Percentiles rank a stretch among this genome's conserved stretches.
phyloP scores from a whole-genome alignment of 345 rosid species.

The Erucastrum elatum region DNA sequence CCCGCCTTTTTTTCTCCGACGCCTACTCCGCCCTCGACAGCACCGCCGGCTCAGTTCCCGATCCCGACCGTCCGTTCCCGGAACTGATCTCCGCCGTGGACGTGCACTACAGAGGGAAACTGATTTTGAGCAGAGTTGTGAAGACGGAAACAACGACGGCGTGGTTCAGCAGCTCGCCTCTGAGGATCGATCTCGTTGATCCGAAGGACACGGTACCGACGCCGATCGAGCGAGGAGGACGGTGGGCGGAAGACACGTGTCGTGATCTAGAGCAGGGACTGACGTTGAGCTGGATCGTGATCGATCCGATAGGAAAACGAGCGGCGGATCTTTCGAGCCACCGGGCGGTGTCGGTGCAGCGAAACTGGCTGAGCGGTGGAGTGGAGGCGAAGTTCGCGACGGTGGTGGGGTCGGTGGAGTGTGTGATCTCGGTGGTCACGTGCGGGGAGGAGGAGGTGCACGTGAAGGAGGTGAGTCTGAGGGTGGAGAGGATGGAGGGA shows the following conservation, averaged over 20 bases:
- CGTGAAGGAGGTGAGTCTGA: slow-evolving; percentile 69
- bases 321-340: slow-evolving; percentile 69
- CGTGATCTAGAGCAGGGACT: slow-evolving; percentile 44
- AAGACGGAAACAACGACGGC: slow-evolving; percentile 62
- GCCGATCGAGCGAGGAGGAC: slow-evolving; percentile 44
- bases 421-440: slow-evolving; percentile 56
- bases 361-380: slow-evolving; percentile 80
- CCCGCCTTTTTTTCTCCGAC: slow-evolving; percentile 73
- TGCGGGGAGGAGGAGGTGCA: slow-evolving; percentile 65
- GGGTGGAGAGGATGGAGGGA: slow-evolving; percentile 74
- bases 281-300: slow-evolving; percentile 71
- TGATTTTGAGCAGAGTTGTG: slow-evolving; percentile 50
- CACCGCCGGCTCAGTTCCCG: slow-evolving; percentile 10
- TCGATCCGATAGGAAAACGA: slow-evolving; percentile 54
- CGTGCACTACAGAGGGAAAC: slow-evolving; percentile 44
- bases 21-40: slow-evolving; percentile 37
- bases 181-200: slow-evolving; percentile 66
- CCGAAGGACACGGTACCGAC: slow-evolving; percentile 62
- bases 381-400: slow-evolving; percentile 55
- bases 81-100: slow-evolving; percentile 75
- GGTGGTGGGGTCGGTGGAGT: slow-evolving; percentile 34
- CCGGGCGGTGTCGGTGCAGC: slow-evolving; percentile 58
- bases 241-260: slow-evolving; percentile 41
- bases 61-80: slow-evolving; percentile 31
- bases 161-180: slow-evolving; percentile 75